Evolutionary conservation across 1,139 yeast genomes (phyloP), one percentile per base, ranked within the genome.

Genomic region (Sugiyamaella castrensis): DNA sequence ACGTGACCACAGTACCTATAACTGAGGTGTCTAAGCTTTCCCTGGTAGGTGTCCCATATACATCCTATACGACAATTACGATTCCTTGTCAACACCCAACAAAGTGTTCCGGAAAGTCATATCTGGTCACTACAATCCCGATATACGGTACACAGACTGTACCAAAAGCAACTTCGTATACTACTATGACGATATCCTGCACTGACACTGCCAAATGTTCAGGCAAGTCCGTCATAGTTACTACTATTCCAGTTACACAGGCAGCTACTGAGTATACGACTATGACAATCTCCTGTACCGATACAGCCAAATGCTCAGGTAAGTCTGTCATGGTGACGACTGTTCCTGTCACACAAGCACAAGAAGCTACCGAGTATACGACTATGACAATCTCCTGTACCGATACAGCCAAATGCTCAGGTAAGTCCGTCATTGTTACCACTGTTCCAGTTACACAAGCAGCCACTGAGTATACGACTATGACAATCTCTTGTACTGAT

Each of bases 361-460:
- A 33, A 11, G 12, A 44, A 13, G 16, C 30, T 26, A 15, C 33
- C 24, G 32, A 38, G 6, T 45, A 40, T 36, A 39, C 43, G 10
- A 54, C 57, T 8, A 37, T 29, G 10, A 52, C 56, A 6, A 43
- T 51, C 37, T 55, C 56, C 4, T 54, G 57, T 29, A 15, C 43
- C 8, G 45, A 50, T 13, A 28, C 54, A 7, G 36, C 48, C 2
- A 16, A n/a, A 7, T 53, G 57, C 45, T 36, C 43, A 24, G 54
- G 48, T n/a, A 46, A 36, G 12, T 49, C 55, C 2, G 51, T 37
- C 26, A 16, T 46, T 13, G 46, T 52, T 10, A 38, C 53, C 1
- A 53, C 56, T 9, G 35, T 53, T 13, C 44, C 53, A 5, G 39
- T 52, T 2, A 15, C 37, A 8, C 34, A 33, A 4, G 12, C 24